These are phyloP conservation scores for Aureobasidium pullulans DNA, from an alignment of 2,329 filamentous ascomycete genomes.

Conservation along the genomic window DNA sequence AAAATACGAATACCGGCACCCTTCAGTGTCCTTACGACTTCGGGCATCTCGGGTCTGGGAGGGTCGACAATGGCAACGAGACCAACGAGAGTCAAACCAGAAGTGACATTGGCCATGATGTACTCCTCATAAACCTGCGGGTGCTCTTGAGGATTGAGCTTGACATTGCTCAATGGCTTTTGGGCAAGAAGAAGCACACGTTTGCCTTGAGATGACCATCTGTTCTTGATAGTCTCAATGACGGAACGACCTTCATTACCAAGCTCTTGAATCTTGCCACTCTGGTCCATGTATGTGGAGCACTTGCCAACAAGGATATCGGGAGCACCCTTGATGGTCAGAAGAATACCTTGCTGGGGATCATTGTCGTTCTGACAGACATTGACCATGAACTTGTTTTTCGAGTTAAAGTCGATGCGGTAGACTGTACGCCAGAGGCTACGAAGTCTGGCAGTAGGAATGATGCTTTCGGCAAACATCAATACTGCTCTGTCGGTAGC, in stretches of 20 bases:
- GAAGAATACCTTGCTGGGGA: conserved; percentile 28
- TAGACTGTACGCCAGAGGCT: conserved; percentile 59
- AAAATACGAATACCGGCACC: conserved; percentile 67
- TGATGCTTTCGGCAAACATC: conserved; percentile 60
- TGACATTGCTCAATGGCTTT: conserved; percentile 48
- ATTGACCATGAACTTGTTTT: conserved; percentile 75
- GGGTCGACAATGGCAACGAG: conserved; percentile 55
- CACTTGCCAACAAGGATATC: conserved; percentile 64
- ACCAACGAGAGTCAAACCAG: conserved; percentile 47
- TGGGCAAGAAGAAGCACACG: conserved; percentile 60
- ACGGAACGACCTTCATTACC: conserved; percentile 45
- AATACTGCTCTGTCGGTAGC: conserved; percentile 70
- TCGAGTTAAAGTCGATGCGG: conserved; percentile 69
- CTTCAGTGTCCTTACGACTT: conserved; percentile 55
- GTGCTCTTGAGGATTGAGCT: conserved; percentile 44
- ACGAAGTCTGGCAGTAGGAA: conserved; percentile 52
- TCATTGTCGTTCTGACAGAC: conserved; percentile 41
- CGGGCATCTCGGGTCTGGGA: conserved; percentile 52
- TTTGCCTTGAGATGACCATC: conserved; percentile 61
- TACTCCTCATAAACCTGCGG: conserved; percentile 47
- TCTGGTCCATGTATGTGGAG: conserved; percentile 47
- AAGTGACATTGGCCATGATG: conserved; percentile 54
- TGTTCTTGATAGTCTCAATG: conserved; percentile 57
- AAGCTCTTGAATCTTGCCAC: conserved; percentile 48
- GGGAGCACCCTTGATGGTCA: conserved; percentile 74